phyloP scores from a whole-genome alignment of 2,329 filamentous ascomycete genomes.

The Diaporthe citri region DNA sequence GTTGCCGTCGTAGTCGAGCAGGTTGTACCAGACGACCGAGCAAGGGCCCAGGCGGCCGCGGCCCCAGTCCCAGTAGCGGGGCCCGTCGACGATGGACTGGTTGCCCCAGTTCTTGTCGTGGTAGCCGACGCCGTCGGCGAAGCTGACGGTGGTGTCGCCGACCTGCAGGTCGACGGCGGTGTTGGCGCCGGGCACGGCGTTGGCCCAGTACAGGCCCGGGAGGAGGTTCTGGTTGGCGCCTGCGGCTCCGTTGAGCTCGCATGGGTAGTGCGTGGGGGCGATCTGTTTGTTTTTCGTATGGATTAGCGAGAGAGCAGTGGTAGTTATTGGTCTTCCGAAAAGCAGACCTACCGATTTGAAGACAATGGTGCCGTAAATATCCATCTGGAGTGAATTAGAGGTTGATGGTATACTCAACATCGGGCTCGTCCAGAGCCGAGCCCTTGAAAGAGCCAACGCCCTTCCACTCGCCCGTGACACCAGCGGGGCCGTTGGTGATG shows the following conservation, averaged over 20 bases:
- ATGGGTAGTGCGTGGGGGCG: constrained; percentile 55
- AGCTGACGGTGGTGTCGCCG: constrained; percentile 47
- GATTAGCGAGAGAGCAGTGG: not conserved
- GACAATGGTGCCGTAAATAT: not conserved
- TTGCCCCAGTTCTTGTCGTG: constrained; percentile 63
- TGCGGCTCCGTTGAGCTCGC: constrained; percentile 53
- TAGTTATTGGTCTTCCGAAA: not conserved
- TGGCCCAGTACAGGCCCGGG: constrained; percentile 52
- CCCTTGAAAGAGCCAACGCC: not conserved
- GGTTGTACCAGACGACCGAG: constrained; percentile 59
- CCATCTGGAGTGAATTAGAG: not conserved
- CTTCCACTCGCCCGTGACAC: not conserved
- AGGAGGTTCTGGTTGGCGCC: constrained; percentile 60
- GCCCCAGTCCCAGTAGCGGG: constrained; percentile 59
- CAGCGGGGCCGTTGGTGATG: not conserved
- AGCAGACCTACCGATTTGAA: not conserved
- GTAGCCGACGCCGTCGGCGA: constrained; percentile 54
- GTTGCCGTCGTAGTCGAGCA: constrained; percentile 44
- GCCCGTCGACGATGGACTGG: constrained; percentile 49
- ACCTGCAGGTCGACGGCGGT: constrained; percentile 44
- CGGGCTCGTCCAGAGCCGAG: not conserved
- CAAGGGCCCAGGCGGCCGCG: constrained; percentile 56
- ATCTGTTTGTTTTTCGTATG: not conserved
- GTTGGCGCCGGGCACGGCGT: constrained; percentile 49
- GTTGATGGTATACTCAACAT: not conserved